Conservation (phyloP, 192 early-diverging fungal species). For the Phlyctochytrium arcticum region DNA sequence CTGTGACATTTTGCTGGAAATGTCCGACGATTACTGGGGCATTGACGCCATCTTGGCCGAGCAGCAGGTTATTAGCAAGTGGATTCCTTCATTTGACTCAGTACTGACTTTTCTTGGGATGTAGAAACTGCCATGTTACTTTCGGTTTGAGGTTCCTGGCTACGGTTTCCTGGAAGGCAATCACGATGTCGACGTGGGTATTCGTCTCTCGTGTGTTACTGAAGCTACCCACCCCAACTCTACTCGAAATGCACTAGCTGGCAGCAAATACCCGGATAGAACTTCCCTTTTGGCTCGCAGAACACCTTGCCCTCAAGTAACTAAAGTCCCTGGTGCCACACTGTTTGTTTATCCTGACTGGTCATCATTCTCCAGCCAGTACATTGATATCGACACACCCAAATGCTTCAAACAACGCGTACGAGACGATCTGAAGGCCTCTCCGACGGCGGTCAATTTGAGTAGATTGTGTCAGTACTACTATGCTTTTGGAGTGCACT, state of each 20-base stretch:
- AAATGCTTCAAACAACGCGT: conserved; percentile 33
- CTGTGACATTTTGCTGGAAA: too few relatives aligned
- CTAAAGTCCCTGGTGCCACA: not conserved
- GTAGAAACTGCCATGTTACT: conserved; percentile 42
- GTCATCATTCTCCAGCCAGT: conserved; percentile 19
- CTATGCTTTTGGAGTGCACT: conserved; percentile 39
- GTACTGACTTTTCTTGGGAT: not conserved
- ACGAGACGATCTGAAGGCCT: conserved; percentile 38
- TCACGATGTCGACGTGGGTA: conserved; percentile 21
- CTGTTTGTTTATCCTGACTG: not conserved
- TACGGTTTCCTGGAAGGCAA: conserved; percentile 45
- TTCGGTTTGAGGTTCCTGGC: conserved; percentile 33
- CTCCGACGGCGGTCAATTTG: conserved; percentile 35
- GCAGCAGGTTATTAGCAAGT: conserved; percentile 38
- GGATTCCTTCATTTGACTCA: not conserved
- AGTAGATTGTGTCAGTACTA: conserved; percentile 36
- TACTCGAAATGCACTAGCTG: conserved; percentile 23
- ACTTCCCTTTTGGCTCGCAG: conserved; percentile 43
- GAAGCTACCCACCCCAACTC: not conserved
- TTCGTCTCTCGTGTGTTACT: not conserved
- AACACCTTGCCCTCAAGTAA: conserved; percentile 30
- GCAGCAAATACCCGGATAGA: conserved; percentile 31
- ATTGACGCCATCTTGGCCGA: conserved; percentile 41
- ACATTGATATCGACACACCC: conserved; percentile 36
- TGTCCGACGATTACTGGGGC: conserved; percentile 41